Base-by-base conservation (phyloP, 345 rosid genomes). In the Eucalyptus urophylla region DNA sequence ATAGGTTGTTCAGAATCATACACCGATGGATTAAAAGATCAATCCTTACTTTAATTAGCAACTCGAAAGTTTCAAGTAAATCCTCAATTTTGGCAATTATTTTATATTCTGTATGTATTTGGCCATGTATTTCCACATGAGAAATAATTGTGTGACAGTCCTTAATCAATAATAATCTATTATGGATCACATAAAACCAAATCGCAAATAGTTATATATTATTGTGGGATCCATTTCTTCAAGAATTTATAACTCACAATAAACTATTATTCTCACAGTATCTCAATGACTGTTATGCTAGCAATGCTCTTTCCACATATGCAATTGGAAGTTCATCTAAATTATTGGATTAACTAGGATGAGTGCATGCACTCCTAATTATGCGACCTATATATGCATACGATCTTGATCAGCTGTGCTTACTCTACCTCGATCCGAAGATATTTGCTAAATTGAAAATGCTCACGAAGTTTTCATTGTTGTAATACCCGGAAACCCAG, bases 141-240 rank as follows among this genome's bases (percentile, higher is more conserved):
- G 11, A 53, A 53, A 53, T 53, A 0, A 53, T 53, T 53, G 2
- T 0, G 1, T 8, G 10, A 8, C 5, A 21, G 0, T 53, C 11
- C 10, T 53, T 53, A 19, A 19, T 43, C 43, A 53, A 53, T 53
- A 53, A 53, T 53, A 53, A 53, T 53, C 1, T 53, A 53, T 53
- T 8, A 0, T 53, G 0, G 25, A 21, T 53, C 58, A 21, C 5
- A 21, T 0, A 7, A 53, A 21, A 21, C 4, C 1, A 53, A 53
- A 53, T 53, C 0, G 1, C 11, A 53, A 53, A 53, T 8, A 53
- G 5, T 19, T 19, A 53, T 53, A 53, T 1, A 53, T 19, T 19
- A 53, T 53, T 53, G 5, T 53, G 1, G 5, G 5, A 53, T 1
- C 25, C 5, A 53, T 5, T 53, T 3, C 0, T 53, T 21, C 11